These are phyloP conservation scores for Serendipita sp. DNA, from an alignment of 1,284 basidiomycete species.

Conservation along the genomic window DNA sequence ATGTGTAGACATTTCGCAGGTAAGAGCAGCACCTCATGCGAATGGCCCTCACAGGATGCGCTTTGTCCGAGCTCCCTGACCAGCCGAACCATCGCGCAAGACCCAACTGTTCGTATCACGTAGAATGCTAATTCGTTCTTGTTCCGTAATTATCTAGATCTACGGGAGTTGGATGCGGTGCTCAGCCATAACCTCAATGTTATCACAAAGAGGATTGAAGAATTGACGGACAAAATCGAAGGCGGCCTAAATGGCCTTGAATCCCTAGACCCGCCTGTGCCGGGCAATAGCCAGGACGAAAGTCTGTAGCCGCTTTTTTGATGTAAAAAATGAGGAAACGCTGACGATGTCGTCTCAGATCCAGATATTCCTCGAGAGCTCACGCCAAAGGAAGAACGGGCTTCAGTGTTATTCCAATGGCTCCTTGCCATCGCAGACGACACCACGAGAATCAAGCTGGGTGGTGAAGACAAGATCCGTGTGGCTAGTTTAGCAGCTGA, in stretches of 20 bases:
- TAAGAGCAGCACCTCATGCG: not conserved
- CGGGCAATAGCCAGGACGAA: not conserved
- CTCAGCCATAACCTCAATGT: slow-evolving; percentile 72
- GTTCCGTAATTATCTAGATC: slow-evolving; percentile 33
- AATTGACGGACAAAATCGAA: slow-evolving; percentile 59
- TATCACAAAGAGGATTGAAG: slow-evolving; percentile 65
- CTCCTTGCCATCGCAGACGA: slow-evolving; percentile 91
- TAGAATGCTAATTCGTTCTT: not conserved
- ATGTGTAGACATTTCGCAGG: slow-evolving; percentile 5
- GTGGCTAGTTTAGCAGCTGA: slow-evolving; percentile 92
- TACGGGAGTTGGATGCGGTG: slow-evolving; percentile 96
- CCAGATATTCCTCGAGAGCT: slow-evolving; percentile 60
- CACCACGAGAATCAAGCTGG: slow-evolving; percentile 79
- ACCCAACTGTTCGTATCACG: not conserved
- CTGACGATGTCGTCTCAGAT: not conserved
- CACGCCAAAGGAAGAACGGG: slow-evolving; percentile 36
- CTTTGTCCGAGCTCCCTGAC: not conserved
- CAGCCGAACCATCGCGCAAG: no score
- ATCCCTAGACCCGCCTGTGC: not conserved
- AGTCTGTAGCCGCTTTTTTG: not conserved
- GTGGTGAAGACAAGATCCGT: slow-evolving; percentile 97
- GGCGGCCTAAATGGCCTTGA: not conserved
- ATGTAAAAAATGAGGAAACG: not conserved
- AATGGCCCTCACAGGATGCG: not conserved
- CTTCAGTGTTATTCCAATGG: slow-evolving; percentile 20